phyloP scores from a whole-genome alignment of 148 eudicot genomes.

The Vaccinium myrtillus region DNA sequence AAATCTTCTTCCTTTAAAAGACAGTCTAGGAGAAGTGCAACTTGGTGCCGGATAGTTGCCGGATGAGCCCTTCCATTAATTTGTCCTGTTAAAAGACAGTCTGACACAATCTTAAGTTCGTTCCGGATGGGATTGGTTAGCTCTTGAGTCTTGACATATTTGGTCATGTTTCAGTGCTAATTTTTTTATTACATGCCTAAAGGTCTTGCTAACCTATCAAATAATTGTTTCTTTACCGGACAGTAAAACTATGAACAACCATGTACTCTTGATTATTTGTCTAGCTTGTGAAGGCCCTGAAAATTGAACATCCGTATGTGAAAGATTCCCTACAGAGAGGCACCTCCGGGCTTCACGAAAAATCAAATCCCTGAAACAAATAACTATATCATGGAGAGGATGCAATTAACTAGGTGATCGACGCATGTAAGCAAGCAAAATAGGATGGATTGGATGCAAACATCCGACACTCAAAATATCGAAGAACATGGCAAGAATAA shows the following conservation, averaged over 20 bases:
- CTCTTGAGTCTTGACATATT: not conserved
- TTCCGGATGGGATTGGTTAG: not conserved
- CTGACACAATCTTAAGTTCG: not conserved
- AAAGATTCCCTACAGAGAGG: not conserved
- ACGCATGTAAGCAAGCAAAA: not conserved
- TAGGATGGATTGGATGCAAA: no score
- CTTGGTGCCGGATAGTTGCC: not conserved
- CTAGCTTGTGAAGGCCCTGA: not conserved
- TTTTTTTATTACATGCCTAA: no score
- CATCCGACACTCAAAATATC: no score
- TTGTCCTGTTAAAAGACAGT: not conserved
- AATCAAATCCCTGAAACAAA: not conserved
- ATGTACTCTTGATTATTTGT: not conserved
- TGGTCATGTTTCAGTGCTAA: not conserved
- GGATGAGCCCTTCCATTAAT: not conserved
- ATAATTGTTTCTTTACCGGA: not conserved
- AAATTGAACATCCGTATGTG: not conserved
- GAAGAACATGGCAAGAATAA: not conserved
- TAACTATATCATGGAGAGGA: not conserved
- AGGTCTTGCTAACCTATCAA: not conserved
- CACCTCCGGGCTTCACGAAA: not conserved
- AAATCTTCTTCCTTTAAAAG: no score
- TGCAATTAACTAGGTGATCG: not conserved
- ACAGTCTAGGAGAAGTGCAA: not conserved
- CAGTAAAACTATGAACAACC: not conserved